A percentile compares a stretch with the other conserved stretches of the same genome.
phyloP scores from a whole-genome alignment of 208 protist genomes.

The Jaenimonas drosophilae region DNA sequence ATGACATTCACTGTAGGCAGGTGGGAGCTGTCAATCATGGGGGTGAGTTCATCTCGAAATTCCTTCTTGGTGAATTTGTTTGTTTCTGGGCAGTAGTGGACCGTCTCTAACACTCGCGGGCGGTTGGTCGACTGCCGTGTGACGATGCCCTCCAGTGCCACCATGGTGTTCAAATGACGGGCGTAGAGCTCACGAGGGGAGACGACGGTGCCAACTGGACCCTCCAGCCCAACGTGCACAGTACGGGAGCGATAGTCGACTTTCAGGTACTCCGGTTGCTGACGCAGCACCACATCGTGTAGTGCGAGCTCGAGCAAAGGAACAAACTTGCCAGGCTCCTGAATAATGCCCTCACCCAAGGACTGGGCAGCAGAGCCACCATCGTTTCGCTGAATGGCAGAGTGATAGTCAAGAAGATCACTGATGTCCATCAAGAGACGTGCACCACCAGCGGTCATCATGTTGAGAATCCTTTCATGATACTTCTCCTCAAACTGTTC shows the following conservation, averaged over 20 bases:
- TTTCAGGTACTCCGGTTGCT: constrained; percentile 77
- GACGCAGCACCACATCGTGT: constrained; percentile 74
- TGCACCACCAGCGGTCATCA: constrained; percentile 71
- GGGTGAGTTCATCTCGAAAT: constrained; percentile 94
- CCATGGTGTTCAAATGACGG: constrained; percentile 89
- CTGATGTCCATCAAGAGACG: constrained; percentile 89
- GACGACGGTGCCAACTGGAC: constrained; percentile 90
- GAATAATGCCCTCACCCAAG: constrained; percentile 64
- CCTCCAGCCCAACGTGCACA: constrained; percentile 91
- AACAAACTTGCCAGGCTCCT: constrained; percentile 75
- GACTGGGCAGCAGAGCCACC: constrained; percentile 13
- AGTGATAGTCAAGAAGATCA: constrained; percentile 82
- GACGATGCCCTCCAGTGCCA: constrained; percentile 97
- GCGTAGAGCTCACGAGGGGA: constrained; percentile 93
- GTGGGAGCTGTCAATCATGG: constrained; percentile 74
- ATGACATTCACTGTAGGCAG: constrained; percentile 89
- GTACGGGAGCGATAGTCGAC: constrained; percentile 67
- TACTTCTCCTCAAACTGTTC: constrained; percentile 85
- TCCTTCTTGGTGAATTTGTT: constrained; percentile 79
- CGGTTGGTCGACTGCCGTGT: constrained; percentile 92
- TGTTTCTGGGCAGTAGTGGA: constrained; percentile 95
- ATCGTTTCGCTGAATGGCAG: not conserved
- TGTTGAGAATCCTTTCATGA: constrained; percentile 54
- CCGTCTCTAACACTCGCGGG: constrained; percentile 76
- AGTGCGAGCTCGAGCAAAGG: constrained; percentile 89